phyloP scores from a whole-genome alignment of 805 yeast species.

The Starmerella khaoyaiensis region DNA sequence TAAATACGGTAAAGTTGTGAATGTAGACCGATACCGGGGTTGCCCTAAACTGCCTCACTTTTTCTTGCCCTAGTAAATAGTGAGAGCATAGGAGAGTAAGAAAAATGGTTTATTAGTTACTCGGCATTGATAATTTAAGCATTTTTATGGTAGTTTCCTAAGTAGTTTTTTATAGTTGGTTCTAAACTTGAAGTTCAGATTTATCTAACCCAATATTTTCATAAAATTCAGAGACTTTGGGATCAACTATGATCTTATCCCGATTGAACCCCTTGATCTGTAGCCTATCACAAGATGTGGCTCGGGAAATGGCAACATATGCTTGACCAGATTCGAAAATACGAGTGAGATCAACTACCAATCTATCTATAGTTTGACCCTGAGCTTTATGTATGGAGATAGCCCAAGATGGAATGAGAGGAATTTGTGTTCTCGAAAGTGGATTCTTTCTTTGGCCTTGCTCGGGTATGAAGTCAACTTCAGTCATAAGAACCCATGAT shows the following conservation, averaged over 20 bases:
- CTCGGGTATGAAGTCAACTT: conserved; percentile 13
- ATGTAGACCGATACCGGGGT: too few relatives aligned
- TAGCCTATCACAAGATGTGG: conserved; percentile 63
- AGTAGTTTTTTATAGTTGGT: too few relatives aligned
- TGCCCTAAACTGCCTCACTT: too few relatives aligned
- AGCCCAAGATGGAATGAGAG: conserved; percentile 86
- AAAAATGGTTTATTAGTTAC: too few relatives aligned
- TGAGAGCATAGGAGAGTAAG: too few relatives aligned
- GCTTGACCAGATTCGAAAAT: conserved; percentile 91
- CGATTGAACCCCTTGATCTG: conserved; percentile 67
- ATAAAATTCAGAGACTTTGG: conserved; percentile 60
- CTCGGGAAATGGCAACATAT: conserved; percentile 89
- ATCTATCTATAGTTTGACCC: conserved; percentile 72
- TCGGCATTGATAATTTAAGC: too few relatives aligned
- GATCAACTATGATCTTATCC: conserved; percentile 53
- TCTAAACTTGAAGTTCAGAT: too few relatives aligned
- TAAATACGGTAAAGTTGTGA: too few relatives aligned
- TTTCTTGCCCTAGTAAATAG: too few relatives aligned
- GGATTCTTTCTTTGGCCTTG: conserved; percentile 22
- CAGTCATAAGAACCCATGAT: conserved; percentile 12
- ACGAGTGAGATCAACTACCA: conserved; percentile 59
- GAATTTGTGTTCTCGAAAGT: conserved; percentile 64
- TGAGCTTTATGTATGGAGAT: conserved; percentile 91
- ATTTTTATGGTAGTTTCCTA: too few relatives aligned
- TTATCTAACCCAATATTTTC: conserved; percentile 13